Conservation (phyloP, 2,329 filamentous ascomycete species). For the Colletotrichum cordylinicola region DNA sequence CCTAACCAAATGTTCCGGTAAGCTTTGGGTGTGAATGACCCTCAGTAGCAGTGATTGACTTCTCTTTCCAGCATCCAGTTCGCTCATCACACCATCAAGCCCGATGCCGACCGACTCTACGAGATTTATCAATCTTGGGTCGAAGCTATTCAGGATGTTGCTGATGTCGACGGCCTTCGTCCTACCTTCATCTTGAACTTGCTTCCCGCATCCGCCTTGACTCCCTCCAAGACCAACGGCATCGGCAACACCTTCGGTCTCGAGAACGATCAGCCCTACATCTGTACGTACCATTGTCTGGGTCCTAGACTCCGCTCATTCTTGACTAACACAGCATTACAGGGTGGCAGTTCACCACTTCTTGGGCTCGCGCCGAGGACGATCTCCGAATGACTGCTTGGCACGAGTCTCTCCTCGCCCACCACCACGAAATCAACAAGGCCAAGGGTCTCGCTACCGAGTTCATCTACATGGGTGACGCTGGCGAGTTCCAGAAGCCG, state of each 20-base stretch:
- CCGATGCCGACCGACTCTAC: constrained; percentile 34
- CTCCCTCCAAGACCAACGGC: constrained; percentile 37
- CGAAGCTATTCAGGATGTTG: constrained; percentile 33
- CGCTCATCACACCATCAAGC: constrained; percentile 39
- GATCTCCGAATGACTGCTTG: constrained; percentile 40
- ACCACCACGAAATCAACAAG: constrained; percentile 35
- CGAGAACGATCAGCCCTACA: constrained; percentile 30
- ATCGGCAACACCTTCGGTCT: constrained; percentile 44
- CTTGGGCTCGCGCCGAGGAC: constrained; percentile 38
- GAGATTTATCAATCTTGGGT: constrained; percentile 40
- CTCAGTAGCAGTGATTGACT: neutral
- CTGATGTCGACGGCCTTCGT: constrained; percentile 39
- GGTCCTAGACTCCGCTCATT: fast-evolving
- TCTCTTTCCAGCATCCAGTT: constrained; percentile 34
- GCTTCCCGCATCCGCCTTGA: constrained; percentile 28
- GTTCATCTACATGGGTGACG: constrained; percentile 43
- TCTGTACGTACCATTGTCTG: constrained; percentile 29
- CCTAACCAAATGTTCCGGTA: constrained; percentile 42
- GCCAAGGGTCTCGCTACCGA: constrained; percentile 34
- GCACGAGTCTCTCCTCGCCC: constrained; percentile 31
- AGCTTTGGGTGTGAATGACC: neutral
- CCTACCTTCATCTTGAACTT: constrained; percentile 42
- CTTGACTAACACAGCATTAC: neutral
- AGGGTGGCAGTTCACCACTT: constrained; percentile 45
- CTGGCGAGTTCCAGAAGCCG: constrained; percentile 41